A percentile compares a stretch with the other conserved stretches of the same genome.
Conservation (phyloP, 1,284 basidiomycete species). For the Cystobasidium slooffiae region DNA sequence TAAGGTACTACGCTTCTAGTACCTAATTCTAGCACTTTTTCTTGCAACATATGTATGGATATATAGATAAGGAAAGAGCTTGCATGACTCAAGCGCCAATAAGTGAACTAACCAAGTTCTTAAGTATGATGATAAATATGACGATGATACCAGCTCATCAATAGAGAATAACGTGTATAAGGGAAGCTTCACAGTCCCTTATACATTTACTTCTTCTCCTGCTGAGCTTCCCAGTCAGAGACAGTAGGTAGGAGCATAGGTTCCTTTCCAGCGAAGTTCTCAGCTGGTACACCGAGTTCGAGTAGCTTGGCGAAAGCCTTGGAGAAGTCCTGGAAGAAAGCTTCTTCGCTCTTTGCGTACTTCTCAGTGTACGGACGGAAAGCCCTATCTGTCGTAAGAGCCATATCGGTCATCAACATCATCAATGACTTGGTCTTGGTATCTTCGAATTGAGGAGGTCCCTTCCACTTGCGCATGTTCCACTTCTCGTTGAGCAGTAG, state of each 20-base stretch:
- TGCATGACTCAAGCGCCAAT: background rate
- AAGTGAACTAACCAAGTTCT: background rate
- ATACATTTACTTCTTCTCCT: slow-evolving; percentile 17
- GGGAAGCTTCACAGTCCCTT: too few relatives aligned
- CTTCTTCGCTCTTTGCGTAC: slow-evolving; percentile 79
- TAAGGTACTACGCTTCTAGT: too few relatives aligned
- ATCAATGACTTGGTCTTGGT: slow-evolving; percentile 85
- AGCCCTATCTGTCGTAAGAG: slow-evolving; percentile 79
- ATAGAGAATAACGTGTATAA: too few relatives aligned
- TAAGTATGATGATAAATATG: background rate
- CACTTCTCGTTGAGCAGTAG: slow-evolving; percentile 84
- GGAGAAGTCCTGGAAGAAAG: slow-evolving; percentile 91
- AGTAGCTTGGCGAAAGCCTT: slow-evolving; percentile 74
- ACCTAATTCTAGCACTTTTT: background rate
- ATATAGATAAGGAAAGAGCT: background rate
- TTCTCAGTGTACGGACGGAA: slow-evolving; percentile 83
- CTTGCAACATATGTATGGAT: background rate
- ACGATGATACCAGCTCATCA: background rate
- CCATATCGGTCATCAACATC: slow-evolving; percentile 87
- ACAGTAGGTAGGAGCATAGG: slow-evolving; percentile 28
- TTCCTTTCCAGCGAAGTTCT: slow-evolving; percentile 64
- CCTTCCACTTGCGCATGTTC: slow-evolving; percentile 63
- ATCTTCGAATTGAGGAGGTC: slow-evolving; percentile 86
- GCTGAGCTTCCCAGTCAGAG: slow-evolving; percentile 23
- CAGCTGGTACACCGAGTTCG: slow-evolving; percentile 82